phyloP scores from a whole-genome alignment of 2,329 filamentous ascomycete species.

The Pseudogymnoascus destructans region DNA sequence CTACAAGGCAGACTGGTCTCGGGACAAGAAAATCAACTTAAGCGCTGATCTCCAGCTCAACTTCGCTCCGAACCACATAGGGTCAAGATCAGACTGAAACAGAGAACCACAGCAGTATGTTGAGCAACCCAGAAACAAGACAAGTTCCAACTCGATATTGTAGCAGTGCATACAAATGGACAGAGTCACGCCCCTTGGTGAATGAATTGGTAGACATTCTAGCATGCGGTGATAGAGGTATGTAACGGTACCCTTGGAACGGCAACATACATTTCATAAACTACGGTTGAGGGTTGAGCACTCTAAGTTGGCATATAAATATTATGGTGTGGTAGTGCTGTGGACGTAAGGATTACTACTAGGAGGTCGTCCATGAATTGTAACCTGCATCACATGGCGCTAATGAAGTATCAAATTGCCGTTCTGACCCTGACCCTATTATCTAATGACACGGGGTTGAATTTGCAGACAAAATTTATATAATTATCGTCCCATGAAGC shows the following conservation, averaged over 20 bases:
- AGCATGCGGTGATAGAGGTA: background rate
- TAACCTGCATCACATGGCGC: background rate
- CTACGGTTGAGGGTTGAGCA: background rate
- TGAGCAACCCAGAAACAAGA: background rate
- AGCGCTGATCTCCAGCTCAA: background rate
- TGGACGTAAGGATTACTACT: background rate
- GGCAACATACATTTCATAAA: background rate
- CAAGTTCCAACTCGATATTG: background rate
- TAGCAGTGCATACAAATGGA: background rate
- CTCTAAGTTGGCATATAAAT: background rate
- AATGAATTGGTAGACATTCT: background rate
- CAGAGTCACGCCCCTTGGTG: background rate
- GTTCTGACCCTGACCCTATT: background rate
- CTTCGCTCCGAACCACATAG: background rate
- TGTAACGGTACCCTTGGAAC: background rate
- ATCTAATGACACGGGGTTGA: background rate
- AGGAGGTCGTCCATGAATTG: background rate
- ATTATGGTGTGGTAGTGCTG: background rate
- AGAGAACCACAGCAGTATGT: background rate
- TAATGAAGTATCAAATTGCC: background rate
- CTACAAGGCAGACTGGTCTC: background rate
- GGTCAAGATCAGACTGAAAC: background rate
- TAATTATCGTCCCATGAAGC: constrained; percentile 51
- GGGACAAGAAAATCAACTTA: background rate
- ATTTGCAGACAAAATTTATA: constrained; percentile 11